phyloP scores from a whole-genome alignment of 345 rosid genomes.

The Aquilaria yunnanensis region DNA sequence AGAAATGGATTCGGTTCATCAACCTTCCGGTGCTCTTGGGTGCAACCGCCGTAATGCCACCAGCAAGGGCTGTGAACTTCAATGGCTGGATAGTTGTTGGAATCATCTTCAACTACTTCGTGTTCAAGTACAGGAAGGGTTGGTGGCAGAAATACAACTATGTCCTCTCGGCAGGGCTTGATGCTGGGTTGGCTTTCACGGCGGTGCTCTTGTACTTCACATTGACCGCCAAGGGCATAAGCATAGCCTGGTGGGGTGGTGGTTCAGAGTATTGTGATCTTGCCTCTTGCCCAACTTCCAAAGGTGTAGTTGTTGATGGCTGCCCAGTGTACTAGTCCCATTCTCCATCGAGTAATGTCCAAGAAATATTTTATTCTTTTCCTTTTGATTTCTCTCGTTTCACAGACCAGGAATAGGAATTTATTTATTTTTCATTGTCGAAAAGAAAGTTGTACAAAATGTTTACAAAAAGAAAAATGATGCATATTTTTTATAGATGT shows the following conservation, averaged over 20 bases:
- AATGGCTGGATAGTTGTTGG: slow-evolving; percentile 44
- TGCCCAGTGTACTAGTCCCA: slow-evolving; percentile 34
- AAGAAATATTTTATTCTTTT: too few relatives aligned
- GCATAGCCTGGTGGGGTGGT: slow-evolving; percentile 43
- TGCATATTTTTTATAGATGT: too few relatives aligned
- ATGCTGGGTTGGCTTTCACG: slow-evolving; percentile 59
- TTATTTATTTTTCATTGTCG: too few relatives aligned
- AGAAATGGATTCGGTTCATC: slow-evolving; percentile 41
- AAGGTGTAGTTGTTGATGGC: slow-evolving; percentile 35
- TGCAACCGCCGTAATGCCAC: slow-evolving; percentile 50
- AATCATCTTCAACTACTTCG: slow-evolving; percentile 38
- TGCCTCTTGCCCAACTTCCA: slow-evolving; percentile 49
- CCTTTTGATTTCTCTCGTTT: too few relatives aligned
- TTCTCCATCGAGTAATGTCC: too few relatives aligned
- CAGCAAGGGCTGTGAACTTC: slow-evolving; percentile 47
- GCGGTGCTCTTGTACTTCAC: slow-evolving; percentile 45
- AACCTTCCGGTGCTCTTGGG: slow-evolving; percentile 52
- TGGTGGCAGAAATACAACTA: slow-evolving; percentile 70
- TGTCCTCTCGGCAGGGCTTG: slow-evolving; percentile 52
- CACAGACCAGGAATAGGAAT: too few relatives aligned
- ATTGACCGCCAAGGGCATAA: slow-evolving; percentile 28
- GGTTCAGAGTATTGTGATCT: slow-evolving; percentile 43
- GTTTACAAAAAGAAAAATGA: too few relatives aligned
- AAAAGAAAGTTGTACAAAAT: too few relatives aligned
- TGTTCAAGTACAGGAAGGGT: slow-evolving; percentile 33